Evolutionary conservation across 192 early-diverging fungal genomes (phyloP).

Genomic region (Glomus cerebriforme): DNA sequence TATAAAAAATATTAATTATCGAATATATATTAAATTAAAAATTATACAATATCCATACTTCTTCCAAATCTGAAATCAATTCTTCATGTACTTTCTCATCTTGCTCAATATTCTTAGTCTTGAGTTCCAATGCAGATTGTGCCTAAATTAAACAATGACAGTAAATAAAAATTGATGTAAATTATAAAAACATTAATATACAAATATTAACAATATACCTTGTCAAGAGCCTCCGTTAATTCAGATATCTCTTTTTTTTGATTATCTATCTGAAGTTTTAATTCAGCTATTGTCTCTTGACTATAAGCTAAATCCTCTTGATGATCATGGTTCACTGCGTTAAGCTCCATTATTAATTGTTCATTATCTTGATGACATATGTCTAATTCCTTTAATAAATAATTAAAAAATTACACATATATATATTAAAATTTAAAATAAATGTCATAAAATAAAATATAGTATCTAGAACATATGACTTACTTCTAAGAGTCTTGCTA

Average conservation of each 20-base stretch:
- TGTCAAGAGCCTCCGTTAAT: constrained; percentile 25
- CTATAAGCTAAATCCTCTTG: constrained; percentile 26
- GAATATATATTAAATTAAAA: background rate
- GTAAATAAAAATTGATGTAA: background rate
- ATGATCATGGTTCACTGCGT: constrained; percentile 12
- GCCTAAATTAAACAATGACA: constrained; percentile 29
- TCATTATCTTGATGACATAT: constrained; percentile 14
- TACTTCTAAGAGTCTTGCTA: background rate
- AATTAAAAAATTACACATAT: background rate
- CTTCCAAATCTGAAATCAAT: constrained; percentile 36
- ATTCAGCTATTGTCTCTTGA: constrained; percentile 29
- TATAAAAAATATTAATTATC: background rate
- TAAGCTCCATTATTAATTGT: constrained; percentile 22
- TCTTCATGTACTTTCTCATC: constrained; percentile 41
- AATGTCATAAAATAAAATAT: constrained; percentile 1
- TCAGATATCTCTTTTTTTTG: constrained; percentile 37
- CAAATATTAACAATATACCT: background rate
- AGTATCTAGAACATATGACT: background rate
- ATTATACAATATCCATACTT: constrained; percentile 27
- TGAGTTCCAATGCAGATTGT: constrained; percentile 28
- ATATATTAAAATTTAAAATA: background rate
- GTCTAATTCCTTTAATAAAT: constrained; percentile 18
- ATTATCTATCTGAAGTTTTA: constrained; percentile 35
- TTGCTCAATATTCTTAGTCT: constrained; percentile 14
- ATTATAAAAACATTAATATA: background rate